Evolutionary conservation across 2,329 filamentous ascomycete species (phyloP), one percentile per base, ranked within the genome.

Genomic region (Nectriaceae sp.): DNA sequence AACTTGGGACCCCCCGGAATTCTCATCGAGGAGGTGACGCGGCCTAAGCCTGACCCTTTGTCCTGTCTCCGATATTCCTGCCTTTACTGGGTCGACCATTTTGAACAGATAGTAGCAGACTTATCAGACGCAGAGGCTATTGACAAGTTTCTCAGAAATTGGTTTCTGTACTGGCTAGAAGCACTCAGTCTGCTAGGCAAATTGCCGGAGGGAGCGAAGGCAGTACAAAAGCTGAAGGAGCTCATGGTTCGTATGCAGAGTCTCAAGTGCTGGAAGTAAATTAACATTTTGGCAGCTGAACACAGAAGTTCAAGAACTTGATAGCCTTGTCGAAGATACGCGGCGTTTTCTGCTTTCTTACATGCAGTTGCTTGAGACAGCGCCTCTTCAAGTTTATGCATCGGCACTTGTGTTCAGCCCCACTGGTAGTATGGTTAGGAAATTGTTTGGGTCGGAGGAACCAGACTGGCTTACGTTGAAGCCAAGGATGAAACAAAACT

Each of bases 91-190:
- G 48, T 56, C 3, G 40, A 58, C 5, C 55, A 62, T 42, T 42
- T 61, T 3, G n/a, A 35, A 20, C 37, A 42, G 10, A 21, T 35
- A 42, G 21, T n/a, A 20, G 19, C 21, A 1, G 21, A 36, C 29
- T 16, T 40, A 20, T 24, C 20, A 21, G 62, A 68, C 40, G 47
- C 49, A 37, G 61, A 58, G 19, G 15, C n/a, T 16, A 50, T 66
- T 3, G 42, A 65, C 42, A 15, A 21, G 3, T 75, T 76, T 48
- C 47, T 75, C 6, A 41, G 60, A 47, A 45, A 59, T 11, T 64
- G 70, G 16, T 64, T 65, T 41, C 63, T 77, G 1, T 64, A 75
- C 43, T 77, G 71, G 73, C 57, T 78, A 3, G 73, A 77, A 47
- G 66, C 69, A 22, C 61, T 76, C 3, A 69, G 70, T 39, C 62